Conservation (phyloP, 1,139 yeast genomes). For the Sugiyamaella sp. region DNA sequence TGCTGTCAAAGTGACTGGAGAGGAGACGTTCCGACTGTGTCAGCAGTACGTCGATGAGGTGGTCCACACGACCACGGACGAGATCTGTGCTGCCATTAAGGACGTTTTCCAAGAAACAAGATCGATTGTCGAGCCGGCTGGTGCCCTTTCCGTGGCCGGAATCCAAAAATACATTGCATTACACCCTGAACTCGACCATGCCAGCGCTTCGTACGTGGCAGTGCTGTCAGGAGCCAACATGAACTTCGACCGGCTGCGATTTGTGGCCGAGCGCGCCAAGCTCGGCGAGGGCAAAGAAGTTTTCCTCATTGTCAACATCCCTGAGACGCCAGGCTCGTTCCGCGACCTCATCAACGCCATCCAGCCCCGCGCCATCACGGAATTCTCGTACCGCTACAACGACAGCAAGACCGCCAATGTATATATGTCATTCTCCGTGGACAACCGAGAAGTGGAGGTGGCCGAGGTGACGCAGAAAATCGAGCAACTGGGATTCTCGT, state of each 20-base stretch:
- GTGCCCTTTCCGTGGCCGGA: constrained; percentile 96
- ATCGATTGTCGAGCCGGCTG: constrained; percentile 93
- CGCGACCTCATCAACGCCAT: constrained; percentile 70
- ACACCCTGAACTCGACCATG: constrained; percentile 61
- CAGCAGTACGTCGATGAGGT: constrained; percentile 83
- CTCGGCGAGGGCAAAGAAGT: constrained; percentile 98
- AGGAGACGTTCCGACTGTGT: constrained; percentile 86
- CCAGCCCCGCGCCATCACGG: constrained; percentile 88
- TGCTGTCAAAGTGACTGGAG: constrained; percentile 90
- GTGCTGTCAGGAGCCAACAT: constrained; percentile 94
- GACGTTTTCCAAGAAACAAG: constrained; percentile 96
- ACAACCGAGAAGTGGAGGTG: constrained; percentile 64
- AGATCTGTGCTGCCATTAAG: constrained; percentile 95
- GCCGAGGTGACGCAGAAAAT: constrained; percentile 50
- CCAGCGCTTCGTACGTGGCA: constrained; percentile 67
- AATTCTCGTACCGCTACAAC: constrained; percentile 81
- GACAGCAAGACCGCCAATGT: constrained; percentile 64
- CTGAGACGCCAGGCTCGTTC: constrained; percentile 92
- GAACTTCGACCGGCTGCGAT: constrained; percentile 94
- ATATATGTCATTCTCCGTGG: constrained; percentile 84
- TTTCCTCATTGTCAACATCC: constrained; percentile 84
- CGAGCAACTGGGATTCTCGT: constrained; percentile 48
- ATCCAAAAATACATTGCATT: constrained; percentile 73
- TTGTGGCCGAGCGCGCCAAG: constrained; percentile 97
- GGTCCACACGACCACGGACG: constrained; percentile 86